Evolutionary conservation across 306 rosid species (phyloP).

Genomic region (Glycyrrhiza uralensis): DNA sequence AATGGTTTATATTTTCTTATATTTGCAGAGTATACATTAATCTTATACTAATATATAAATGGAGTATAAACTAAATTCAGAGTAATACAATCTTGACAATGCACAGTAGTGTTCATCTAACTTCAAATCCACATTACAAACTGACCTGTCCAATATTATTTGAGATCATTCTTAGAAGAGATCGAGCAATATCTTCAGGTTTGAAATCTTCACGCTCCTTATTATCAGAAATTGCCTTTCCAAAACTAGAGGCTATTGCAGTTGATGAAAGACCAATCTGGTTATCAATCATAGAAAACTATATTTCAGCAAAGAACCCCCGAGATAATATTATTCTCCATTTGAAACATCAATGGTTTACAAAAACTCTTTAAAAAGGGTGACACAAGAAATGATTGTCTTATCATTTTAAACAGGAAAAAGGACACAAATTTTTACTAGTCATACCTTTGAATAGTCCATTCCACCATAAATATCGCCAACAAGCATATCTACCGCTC

Average conservation of each 20-base stretch:
- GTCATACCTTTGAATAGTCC: conserved; percentile 78
- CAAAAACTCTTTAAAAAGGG: not conserved
- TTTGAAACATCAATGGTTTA: conserved; percentile 5
- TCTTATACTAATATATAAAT: not conserved
- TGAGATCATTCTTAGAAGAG: conserved; percentile 92
- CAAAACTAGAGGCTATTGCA: conserved; percentile 95
- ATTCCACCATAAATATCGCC: conserved; percentile 94
- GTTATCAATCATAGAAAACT: conserved; percentile 30
- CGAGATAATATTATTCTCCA: not conserved
- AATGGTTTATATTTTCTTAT: not conserved
- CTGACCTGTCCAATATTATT: conserved; percentile 94
- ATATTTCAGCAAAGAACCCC: conserved; percentile 16
- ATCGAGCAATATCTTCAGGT: conserved; percentile 87
- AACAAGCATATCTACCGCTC: conserved; percentile 91
- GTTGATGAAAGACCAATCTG: conserved; percentile 90
- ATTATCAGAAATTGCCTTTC: conserved; percentile 78
- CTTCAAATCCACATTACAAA: not conserved
- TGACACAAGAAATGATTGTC: not conserved
- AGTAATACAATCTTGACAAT: too few relatives aligned
- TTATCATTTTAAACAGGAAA: conserved; percentile 12
- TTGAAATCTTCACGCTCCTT: conserved; percentile 74
- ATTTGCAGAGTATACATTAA: not conserved
- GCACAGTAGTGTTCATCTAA: not conserved
- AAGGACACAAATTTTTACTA: conserved; percentile 13
- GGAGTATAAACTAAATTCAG: too few relatives aligned